A percentile compares a stretch with the other conserved stretches of the same genome.
Evolutionary conservation across 768 basidiomycete genomes (phyloP).

Genomic region (Lyophyllum shimeji): DNA sequence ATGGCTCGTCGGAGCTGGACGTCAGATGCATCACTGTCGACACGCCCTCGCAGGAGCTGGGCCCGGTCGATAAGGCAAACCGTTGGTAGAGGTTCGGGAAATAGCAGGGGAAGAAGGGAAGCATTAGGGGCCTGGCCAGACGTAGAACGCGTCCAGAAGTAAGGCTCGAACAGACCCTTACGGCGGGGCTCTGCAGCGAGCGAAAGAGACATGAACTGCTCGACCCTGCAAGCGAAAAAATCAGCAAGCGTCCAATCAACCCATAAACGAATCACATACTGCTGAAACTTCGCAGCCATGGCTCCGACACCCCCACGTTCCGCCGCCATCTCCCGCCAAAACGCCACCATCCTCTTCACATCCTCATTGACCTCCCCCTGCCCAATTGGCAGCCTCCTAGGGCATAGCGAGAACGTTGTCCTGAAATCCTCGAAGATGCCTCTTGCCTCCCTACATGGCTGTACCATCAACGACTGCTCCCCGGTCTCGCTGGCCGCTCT

Average conservation of each 20-base stretch:
- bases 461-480: slow-evolving; percentile 44
- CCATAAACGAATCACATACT: slow-evolving; percentile 40
- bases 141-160: slow-evolving; percentile 61
- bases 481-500: slow-evolving; percentile 42
- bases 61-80: slow-evolving; percentile 68
- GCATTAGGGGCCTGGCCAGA: slow-evolving; percentile 38
- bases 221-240: slow-evolving; percentile 43
- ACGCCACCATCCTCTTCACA: slow-evolving; percentile 46
- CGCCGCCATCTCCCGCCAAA: slow-evolving; percentile 54
- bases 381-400: slow-evolving; percentile 34
- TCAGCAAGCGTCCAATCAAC: background rate
- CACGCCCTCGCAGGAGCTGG: slow-evolving; percentile 61
- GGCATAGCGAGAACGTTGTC: slow-evolving; percentile 51
- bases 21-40: slow-evolving; percentile 69
- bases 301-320: slow-evolving; percentile 38
- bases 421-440: slow-evolving; percentile 53
- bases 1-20: slow-evolving; percentile 55
- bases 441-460: slow-evolving; percentile 39
- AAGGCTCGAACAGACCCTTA: slow-evolving; percentile 74
- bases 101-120: slow-evolving; percentile 64
- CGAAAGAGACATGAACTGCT: slow-evolving; percentile 79
- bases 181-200: slow-evolving; percentile 71
- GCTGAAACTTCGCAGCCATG: slow-evolving; percentile 57
- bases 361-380: slow-evolving; percentile 45
- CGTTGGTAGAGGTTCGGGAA: slow-evolving; percentile 72